Percentiles rank a stretch among this genome's conserved stretches.
These are phyloP conservation scores for Cymodocea nodosa DNA, from an alignment of 116 monocot genomes.

Conservation along the genomic window DNA sequence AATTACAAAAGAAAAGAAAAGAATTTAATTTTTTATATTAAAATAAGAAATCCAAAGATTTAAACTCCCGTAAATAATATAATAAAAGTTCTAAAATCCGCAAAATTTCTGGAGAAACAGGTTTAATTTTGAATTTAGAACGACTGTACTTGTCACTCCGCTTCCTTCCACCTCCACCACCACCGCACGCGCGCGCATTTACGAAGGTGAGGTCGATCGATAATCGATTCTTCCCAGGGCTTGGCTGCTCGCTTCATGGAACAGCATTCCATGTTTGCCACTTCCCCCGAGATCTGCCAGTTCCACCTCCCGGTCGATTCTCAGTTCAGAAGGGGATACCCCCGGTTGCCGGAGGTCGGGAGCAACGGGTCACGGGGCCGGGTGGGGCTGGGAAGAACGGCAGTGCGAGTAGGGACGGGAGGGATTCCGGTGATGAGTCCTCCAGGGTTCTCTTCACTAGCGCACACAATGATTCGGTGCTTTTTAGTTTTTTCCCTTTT, in stretches of 20 bases:
- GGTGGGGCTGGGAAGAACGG: slow-evolving; percentile 19
- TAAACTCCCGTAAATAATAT: too few relatives aligned
- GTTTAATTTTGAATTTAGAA: too few relatives aligned
- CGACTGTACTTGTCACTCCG: too few relatives aligned
- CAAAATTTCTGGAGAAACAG: too few relatives aligned
- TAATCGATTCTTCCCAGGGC: not conserved
- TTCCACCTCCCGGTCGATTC: not conserved
- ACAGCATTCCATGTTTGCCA: slow-evolving; percentile 5
- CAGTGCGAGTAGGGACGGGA: slow-evolving; percentile 3
- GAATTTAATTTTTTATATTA: too few relatives aligned
- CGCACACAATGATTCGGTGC: slow-evolving; percentile 33
- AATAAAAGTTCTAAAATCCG: too few relatives aligned
- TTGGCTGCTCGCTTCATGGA: slow-evolving; percentile 6
- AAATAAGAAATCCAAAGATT: too few relatives aligned
- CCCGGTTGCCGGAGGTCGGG: not conserved
- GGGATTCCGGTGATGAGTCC: slow-evolving; percentile 45
- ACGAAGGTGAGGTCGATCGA: not conserved
- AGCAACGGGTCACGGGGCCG: slow-evolving; percentile 36
- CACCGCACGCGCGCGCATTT: not conserved
- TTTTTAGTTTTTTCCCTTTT: too few relatives aligned
- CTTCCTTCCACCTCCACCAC: not conserved
- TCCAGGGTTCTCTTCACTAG: slow-evolving; percentile 33
- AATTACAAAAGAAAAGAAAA: too few relatives aligned
- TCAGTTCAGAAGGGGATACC: not conserved
- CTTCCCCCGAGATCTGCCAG: slow-evolving; percentile 4